Evolutionary conservation across 495 filamentous ascomycete genomes (phyloP).

Genomic region (Penicillium mononematosum): DNA sequence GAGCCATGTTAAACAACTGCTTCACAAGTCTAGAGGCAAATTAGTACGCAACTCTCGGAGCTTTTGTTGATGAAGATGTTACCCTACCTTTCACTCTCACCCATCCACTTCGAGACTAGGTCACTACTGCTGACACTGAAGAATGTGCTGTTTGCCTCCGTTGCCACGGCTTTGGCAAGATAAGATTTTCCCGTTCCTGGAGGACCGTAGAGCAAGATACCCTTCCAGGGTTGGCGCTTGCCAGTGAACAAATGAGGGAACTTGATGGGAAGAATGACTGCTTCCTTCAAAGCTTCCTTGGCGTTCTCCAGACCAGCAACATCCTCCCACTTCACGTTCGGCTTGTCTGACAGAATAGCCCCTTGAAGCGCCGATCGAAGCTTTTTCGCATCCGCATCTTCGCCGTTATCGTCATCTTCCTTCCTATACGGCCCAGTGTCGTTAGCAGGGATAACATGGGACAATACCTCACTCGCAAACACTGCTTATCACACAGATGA

Average conservation of each 20-base stretch:
- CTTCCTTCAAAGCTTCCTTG: conserved; percentile 97
- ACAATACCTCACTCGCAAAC: neutral
- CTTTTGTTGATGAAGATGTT: neutral
- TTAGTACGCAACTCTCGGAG: neutral
- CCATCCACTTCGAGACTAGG: conserved; percentile 99
- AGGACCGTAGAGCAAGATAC: conserved; percentile 93
- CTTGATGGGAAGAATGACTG: conserved; percentile 94
- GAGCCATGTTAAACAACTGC: conserved; percentile 95
- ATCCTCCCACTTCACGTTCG: conserved; percentile 95
- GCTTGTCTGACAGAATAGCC: conserved; percentile 90
- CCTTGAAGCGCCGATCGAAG: conserved; percentile 84
- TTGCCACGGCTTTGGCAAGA: conserved; percentile 94
- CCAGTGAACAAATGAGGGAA: conserved; percentile 97
- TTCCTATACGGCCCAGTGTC: conserved; percentile 34
- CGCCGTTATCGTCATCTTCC: conserved; percentile 62
- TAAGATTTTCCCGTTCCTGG: conserved; percentile 97
- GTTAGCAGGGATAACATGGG: conserved; percentile 14
- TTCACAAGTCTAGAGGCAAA: conserved; percentile 72
- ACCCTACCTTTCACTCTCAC: conserved; percentile 86
- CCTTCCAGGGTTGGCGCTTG: conserved; percentile 97
- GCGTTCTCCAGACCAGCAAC: conserved; percentile 94
- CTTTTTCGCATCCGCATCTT: conserved; percentile 93
- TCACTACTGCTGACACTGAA: conserved; percentile 98
- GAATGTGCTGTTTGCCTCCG: conserved; percentile 98
- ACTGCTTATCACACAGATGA: neutral